Percentiles rank a stretch among this genome's conserved stretches.
phyloP scores from a whole-genome alignment of 73 alveolate species.

The Paramecium bursaria region DNA sequence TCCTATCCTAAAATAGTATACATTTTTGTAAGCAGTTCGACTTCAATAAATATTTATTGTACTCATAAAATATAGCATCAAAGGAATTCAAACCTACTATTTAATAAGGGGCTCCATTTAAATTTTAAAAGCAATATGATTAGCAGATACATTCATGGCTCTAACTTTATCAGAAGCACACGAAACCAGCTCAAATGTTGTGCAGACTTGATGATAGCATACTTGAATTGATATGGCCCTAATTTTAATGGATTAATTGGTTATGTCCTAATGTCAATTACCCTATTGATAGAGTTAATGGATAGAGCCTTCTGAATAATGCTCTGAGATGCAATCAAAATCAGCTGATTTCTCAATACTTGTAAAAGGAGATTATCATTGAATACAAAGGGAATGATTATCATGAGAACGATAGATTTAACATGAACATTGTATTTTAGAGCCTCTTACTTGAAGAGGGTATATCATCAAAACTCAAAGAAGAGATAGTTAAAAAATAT shows the following conservation, averaged over 20 bases:
- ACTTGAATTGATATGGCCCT: conserved; percentile 27
- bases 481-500: conserved; percentile 37
- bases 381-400: conserved; percentile 7
- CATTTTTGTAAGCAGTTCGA: background rate
- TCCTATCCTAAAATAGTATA: background rate
- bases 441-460: background rate
- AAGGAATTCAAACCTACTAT: background rate
- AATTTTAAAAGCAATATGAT: background rate
- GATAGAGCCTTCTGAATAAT: conserved; percentile 2
- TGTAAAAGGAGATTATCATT: background rate
- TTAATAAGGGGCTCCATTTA: background rate
- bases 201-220: conserved; percentile 51
- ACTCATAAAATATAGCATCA: background rate
- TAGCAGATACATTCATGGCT: conserved; percentile 10
- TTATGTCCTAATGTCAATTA: conserved; percentile 15
- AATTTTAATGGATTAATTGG: conserved; percentile 59
- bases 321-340: background rate
- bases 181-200: conserved; percentile 39
- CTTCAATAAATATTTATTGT: conserved; percentile 5
- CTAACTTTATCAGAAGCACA: conserved; percentile 16
- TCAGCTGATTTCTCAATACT: conserved; percentile 12
- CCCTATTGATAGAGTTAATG: conserved; percentile 18
- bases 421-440: background rate
- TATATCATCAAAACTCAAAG: conserved; percentile 32
- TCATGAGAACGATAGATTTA: background rate